These are phyloP conservation scores for Fusarium ramigenum DNA, from an alignment of 2,329 filamentous ascomycete species.

Conservation along the genomic window DNA sequence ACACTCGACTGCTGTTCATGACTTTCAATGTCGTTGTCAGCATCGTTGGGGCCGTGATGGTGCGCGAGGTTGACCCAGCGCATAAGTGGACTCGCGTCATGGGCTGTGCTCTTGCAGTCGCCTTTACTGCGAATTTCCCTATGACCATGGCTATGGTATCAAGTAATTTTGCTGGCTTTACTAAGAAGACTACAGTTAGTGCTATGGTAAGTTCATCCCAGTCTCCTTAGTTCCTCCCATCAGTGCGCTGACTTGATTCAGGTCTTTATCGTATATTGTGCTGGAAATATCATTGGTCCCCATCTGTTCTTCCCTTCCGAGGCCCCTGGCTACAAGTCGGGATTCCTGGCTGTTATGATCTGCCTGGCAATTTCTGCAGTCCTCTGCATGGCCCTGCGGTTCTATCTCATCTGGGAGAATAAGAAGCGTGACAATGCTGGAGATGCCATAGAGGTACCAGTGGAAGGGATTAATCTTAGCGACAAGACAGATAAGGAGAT, in stretches of 20 bases:
- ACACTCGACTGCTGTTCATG: neutral
- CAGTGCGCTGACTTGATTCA: neutral
- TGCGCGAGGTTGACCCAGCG: neutral
- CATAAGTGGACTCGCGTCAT: neutral
- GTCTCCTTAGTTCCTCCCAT: rapidly evolving
- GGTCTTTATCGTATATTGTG: neutral
- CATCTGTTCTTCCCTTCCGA: neutral
- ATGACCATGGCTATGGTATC: neutral
- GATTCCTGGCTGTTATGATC: neutral
- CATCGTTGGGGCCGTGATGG: neutral
- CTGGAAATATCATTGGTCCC: neutral
- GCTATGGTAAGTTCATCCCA: neutral
- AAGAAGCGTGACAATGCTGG: neutral
- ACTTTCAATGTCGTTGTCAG: neutral
- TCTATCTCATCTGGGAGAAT: neutral
- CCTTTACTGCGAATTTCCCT: neutral
- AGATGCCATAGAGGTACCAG: neutral
- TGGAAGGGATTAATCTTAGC: neutral
- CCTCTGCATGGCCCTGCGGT: neutral
- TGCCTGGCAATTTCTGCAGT: neutral
- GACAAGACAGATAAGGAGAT: neutral
- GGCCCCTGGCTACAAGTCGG: neutral
- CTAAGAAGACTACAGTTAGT: neutral
- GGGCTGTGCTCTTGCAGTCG: neutral
- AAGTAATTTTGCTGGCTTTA: neutral